Evolutionary conservation across 129 eudicot species (phyloP).

Genomic region (Helichrysum umbraculigerum): DNA sequence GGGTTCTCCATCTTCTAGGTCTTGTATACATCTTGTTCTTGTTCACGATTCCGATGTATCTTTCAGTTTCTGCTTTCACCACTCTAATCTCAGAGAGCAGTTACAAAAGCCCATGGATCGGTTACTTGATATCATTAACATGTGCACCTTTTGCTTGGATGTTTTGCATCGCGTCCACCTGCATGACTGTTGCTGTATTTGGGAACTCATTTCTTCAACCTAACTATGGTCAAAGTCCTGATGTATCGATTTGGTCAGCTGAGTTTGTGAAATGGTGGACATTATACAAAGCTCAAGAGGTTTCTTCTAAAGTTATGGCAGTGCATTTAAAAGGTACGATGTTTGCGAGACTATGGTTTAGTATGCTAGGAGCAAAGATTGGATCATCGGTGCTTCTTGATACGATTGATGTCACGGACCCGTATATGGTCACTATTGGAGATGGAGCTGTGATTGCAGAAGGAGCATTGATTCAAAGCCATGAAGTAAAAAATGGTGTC

Average conservation of each 20-base stretch:
- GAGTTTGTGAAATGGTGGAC: conserved; percentile 68
- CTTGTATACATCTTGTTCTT: conserved; percentile 34
- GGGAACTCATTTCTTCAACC: conserved; percentile 65
- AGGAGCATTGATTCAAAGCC: conserved; percentile 59
- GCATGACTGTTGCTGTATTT: conserved; percentile 38
- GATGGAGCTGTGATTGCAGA: conserved; percentile 61
- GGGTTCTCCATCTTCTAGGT: conserved; percentile 38
- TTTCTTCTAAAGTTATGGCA: conserved; percentile 39
- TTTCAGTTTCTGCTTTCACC: conserved; percentile 39
- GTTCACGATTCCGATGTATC: conserved; percentile 35
- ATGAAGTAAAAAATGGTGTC: conserved; percentile 56
- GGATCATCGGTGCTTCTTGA: conserved; percentile 50
- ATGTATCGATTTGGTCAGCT: conserved; percentile 49
- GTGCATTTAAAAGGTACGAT: conserved; percentile 59
- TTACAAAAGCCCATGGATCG: conserved; percentile 13
- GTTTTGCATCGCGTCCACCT: conserved; percentile 33
- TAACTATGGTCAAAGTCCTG: conserved; percentile 47
- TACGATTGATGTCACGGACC: conserved; percentile 56
- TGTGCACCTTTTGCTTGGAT: conserved; percentile 51
- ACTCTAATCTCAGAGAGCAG: conserved; percentile 8
- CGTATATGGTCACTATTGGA: conserved; percentile 49
- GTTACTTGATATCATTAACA: conserved; percentile 36
- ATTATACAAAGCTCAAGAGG: conserved; percentile 53
- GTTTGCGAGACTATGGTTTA: conserved; percentile 43
- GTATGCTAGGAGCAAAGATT: conserved; percentile 57